Evolutionary conservation across 1,284 basidiomycete species (phyloP).

Genomic region (Moesziomyces sp.): DNA sequence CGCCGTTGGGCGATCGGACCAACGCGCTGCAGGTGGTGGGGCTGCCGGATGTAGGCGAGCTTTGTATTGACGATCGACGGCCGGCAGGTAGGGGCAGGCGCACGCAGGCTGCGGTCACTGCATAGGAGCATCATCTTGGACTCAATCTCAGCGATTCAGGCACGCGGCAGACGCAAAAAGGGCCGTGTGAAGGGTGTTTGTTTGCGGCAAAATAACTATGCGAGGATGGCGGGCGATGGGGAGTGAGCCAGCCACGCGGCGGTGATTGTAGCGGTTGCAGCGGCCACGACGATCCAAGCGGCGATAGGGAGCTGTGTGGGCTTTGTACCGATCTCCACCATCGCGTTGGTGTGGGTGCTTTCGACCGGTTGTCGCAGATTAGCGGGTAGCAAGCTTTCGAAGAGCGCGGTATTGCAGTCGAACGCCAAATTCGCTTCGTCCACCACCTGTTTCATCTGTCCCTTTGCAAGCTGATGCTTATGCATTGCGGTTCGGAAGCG

Average conservation of each 20-base stretch:
- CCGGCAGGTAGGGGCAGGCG: too few species aligned
- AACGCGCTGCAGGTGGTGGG: neutral
- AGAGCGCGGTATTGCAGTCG: slow-evolving; percentile 76
- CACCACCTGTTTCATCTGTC: slow-evolving; percentile 69
- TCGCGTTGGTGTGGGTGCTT: too few species aligned
- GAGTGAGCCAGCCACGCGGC: neutral
- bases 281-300: neutral
- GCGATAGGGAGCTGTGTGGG: too few species aligned
- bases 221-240: neutral
- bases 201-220: neutral
- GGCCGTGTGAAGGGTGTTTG: neutral
- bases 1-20: neutral
- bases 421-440: slow-evolving; percentile 79
- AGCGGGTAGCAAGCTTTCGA: slow-evolving; percentile 64
- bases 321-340: too few species aligned
- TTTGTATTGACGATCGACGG: too few species aligned
- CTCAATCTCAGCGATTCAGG: too few species aligned
- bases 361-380: neutral
- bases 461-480: slow-evolving; percentile 67
- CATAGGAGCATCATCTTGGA: too few species aligned
- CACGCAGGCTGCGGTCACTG: too few species aligned
- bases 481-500: slow-evolving; percentile 80
- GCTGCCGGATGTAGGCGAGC: too few species aligned
- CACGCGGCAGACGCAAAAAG: neutral
- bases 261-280: neutral